A percentile compares a stretch with the other conserved stretches of the same genome.
These are phyloP conservation scores for Fusarium decemcellulare DNA, from an alignment of 2,329 filamentous ascomycete species.

Conservation along the genomic window DNA sequence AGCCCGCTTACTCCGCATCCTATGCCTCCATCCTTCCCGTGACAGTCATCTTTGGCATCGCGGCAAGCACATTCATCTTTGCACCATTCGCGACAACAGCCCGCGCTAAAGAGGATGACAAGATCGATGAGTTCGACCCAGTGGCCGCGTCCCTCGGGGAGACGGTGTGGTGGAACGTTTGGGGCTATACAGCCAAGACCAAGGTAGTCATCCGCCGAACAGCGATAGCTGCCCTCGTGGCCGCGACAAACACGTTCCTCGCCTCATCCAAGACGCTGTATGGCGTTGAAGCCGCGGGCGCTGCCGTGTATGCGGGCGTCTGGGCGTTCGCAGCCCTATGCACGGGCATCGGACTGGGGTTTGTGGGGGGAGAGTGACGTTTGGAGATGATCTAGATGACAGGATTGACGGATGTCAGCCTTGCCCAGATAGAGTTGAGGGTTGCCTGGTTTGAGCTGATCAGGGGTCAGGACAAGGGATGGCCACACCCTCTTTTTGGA, in stretches of 20 bases:
- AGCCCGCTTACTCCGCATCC: slow-evolving; percentile 75
- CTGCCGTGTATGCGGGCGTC: slow-evolving; percentile 78
- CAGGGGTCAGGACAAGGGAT: slow-evolving; percentile 22
- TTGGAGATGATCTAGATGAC: slow-evolving; percentile 15
- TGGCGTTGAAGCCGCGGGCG: slow-evolving; percentile 79
- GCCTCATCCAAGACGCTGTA: slow-evolving; percentile 76
- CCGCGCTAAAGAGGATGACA: slow-evolving; percentile 62
- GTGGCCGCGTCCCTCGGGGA: slow-evolving; percentile 75
- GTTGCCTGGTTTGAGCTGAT: slow-evolving; percentile 10
- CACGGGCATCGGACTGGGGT: slow-evolving; percentile 69
- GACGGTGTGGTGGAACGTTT: slow-evolving; percentile 81
- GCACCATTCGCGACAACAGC: slow-evolving; percentile 72
- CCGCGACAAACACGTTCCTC: slow-evolving; percentile 72
- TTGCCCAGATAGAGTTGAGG: slow-evolving; percentile 22
- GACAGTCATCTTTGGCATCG: slow-evolving; percentile 73
- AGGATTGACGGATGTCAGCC: slow-evolving; percentile 25
- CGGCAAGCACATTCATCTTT: slow-evolving; percentile 84
- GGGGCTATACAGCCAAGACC: slow-evolving; percentile 75
- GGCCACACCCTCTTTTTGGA: slow-evolving; percentile 15
- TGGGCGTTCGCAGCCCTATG: slow-evolving; percentile 79
- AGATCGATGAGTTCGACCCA: slow-evolving; percentile 71
- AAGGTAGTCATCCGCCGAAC: slow-evolving; percentile 78
- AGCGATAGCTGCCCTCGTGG: slow-evolving; percentile 68
- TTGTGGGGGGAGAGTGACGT: slow-evolving; percentile 61
- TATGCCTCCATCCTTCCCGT: slow-evolving; percentile 73